Evolutionary conservation across 164 flowering plant genomes (phyloP).

Genomic region (Vitis rupestris): DNA sequence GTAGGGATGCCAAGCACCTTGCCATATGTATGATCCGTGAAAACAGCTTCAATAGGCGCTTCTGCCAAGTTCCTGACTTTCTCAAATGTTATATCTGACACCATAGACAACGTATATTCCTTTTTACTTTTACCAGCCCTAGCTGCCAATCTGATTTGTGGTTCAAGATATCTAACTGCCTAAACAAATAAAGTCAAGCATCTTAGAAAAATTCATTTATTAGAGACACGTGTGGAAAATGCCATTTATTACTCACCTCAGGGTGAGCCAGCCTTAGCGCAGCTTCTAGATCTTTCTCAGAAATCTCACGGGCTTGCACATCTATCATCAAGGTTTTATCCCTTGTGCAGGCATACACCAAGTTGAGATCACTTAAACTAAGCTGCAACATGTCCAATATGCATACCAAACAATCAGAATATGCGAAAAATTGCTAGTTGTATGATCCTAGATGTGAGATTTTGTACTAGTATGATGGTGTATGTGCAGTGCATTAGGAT

Average conservation of each 20-base stretch:
- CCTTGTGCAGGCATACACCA: constrained; percentile 91
- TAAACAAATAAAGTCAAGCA: constrained; percentile 27
- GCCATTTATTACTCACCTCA: constrained; percentile 50
- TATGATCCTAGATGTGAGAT: background rate
- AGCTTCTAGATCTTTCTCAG: constrained; percentile 88
- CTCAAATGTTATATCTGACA: constrained; percentile 61
- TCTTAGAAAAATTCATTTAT: background rate
- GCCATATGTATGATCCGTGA: constrained; percentile 88
- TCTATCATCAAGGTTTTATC: constrained; percentile 97
- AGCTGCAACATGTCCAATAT: constrained; percentile 55
- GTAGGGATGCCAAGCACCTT: constrained; percentile 47
- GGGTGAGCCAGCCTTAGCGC: constrained; percentile 85
- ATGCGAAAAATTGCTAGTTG: background rate
- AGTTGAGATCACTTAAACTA: constrained; percentile 82
- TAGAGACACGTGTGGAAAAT: too few species aligned
- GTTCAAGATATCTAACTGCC: constrained; percentile 90
- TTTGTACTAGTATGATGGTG: background rate
- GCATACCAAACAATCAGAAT: constrained; percentile 1
- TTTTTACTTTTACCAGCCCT: constrained; percentile 86
- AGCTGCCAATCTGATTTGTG: constrained; percentile 86
- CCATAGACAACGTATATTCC: constrained; percentile 73
- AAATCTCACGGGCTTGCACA: constrained; percentile 90
- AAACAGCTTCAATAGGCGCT: constrained; percentile 76
- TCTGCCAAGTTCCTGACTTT: constrained; percentile 67
- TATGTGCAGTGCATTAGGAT: background rate